phyloP scores from a whole-genome alignment of 495 filamentous ascomycete species.

The Polyplosphaeria fusca region DNA sequence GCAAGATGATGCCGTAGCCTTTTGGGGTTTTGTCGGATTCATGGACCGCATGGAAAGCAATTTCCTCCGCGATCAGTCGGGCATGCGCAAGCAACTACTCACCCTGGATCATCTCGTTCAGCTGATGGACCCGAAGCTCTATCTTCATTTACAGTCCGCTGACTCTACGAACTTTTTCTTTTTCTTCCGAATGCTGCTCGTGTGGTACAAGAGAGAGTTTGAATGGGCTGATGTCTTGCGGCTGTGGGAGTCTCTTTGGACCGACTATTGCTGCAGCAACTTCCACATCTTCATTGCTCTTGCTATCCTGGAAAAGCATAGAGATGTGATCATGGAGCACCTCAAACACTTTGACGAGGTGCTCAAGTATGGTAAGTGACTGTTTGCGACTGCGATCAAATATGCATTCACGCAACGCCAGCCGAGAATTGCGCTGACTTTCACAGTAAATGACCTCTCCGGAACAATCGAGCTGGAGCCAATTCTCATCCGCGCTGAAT shows the following conservation, averaged over 20 bases:
- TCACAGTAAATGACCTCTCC: slow-evolving; percentile 84
- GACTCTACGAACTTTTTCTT: slow-evolving; percentile 99
- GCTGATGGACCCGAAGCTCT: slow-evolving; percentile 93
- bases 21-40: slow-evolving; percentile 94
- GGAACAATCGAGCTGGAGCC: slow-evolving; percentile 85
- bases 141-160: slow-evolving; percentile 80
- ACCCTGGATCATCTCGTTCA: slow-evolving; percentile 91
- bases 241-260: slow-evolving; percentile 94
- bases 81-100: slow-evolving; percentile 88
- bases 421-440: too few relatives aligned
- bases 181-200: slow-evolving; percentile 97
- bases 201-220: slow-evolving; percentile 99
- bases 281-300: slow-evolving; percentile 95
- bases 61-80: slow-evolving; percentile 90
- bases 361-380: slow-evolving; percentile 80
- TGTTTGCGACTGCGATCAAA: too few relatives aligned
- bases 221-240: slow-evolving; percentile 79
- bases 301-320: slow-evolving; percentile 92
- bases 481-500: slow-evolving; percentile 81
- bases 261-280: slow-evolving; percentile 78
- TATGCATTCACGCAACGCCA: too few relatives aligned
- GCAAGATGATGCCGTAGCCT: slow-evolving; percentile 94
- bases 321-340: slow-evolving; percentile 91
- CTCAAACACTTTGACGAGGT: slow-evolving; percentile 95
- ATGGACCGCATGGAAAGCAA: slow-evolving; percentile 91